These are phyloP conservation scores for Mycena albidolilacea DNA, from an alignment of 768 basidiomycete genomes.

Conservation along the genomic window DNA sequence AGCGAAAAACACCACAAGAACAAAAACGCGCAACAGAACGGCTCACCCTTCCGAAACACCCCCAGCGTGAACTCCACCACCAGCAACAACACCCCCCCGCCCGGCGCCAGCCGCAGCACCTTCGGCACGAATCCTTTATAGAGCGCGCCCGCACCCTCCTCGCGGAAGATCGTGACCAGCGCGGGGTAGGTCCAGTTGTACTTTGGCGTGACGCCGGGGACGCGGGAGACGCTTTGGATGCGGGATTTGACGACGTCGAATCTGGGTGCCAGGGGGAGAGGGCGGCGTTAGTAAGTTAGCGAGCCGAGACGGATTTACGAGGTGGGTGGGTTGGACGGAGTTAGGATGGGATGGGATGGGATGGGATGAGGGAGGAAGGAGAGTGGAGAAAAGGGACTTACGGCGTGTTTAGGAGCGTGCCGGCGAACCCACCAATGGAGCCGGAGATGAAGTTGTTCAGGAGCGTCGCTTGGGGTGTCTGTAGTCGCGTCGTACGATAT, in stretches of 20 bases:
- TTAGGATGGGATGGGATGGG: too few species aligned
- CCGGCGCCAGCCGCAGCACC: conserved; percentile 94
- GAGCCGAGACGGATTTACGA: neutral
- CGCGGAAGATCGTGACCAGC: conserved; percentile 83
- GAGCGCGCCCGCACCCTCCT: conserved; percentile 88
- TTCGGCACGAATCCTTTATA: conserved; percentile 98
- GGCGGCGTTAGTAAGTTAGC: neutral
- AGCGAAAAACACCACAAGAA: neutral
- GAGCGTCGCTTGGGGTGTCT: conserved; percentile 80
- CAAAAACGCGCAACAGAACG: conserved; percentile 33
- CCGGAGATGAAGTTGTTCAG: conserved; percentile 96
- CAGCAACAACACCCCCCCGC: conserved; percentile 93
- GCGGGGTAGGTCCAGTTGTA: conserved; percentile 98
- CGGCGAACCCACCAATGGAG: conserved; percentile 89
- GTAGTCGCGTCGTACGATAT: neutral
- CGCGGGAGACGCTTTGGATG: conserved; percentile 82
- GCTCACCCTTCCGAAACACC: conserved; percentile 78
- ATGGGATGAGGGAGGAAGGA: too few species aligned
- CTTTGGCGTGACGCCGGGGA: conserved; percentile 83
- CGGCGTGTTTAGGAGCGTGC: conserved; percentile 95
- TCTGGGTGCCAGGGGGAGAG: neutral
- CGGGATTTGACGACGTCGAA: conserved; percentile 89
- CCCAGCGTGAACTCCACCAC: conserved; percentile 92
- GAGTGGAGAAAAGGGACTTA: conserved; percentile 50
- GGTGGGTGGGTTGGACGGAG: neutral